Evolutionary conservation across 140 eudicot species (phyloP), one percentile per base, ranked within the genome.

Genomic region (Erigeron philadelphicus): DNA sequence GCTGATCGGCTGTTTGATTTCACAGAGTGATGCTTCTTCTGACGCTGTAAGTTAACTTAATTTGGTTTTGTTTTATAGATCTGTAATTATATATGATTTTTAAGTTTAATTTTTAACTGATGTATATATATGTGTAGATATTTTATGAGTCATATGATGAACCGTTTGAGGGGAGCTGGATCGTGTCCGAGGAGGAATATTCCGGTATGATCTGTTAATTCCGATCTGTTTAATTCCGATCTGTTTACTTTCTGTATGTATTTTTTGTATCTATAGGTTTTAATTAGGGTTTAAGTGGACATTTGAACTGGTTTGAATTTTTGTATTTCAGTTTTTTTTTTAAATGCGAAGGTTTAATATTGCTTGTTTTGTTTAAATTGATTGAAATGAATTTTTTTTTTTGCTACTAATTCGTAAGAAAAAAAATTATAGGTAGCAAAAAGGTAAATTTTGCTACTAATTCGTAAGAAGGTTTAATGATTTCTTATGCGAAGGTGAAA

Each of bases 101-200:
- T 2, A 31, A 31, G 4, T 31, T 1, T 31, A 23, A 8, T 61
- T 5, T 53, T 18, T 74, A 1, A 52, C 38, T 71, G 78, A 71
- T 77, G 54, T 76, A n/a, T 16, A 53, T 15, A 10, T 53, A n/a
- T 53, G 63, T 67, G 67, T 63, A 90, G 97, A 72, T 64, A 12
- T 83, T 87, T 64, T 81, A 84, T 42, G 97, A 90, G 77, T 79
- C 95, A n/a, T 90, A 87, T 61, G 97, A 90, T 72, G 90, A 87
- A 46, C 47, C 84, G 46, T 90, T 85, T 49, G 86, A 85, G 2
- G 95, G 97, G 59, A 82, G 95, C 41, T 90, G 97, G 97, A 85
- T 83, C 75, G 95, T 60, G 47, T 90, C 95, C 38, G 88, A 85
- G 75, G 89, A 84, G 21, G 97, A 87, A 0, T 90, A 83, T 80